Conservation (phyloP, 805 yeast species). For the Priceomyces melissophilus region DNA sequence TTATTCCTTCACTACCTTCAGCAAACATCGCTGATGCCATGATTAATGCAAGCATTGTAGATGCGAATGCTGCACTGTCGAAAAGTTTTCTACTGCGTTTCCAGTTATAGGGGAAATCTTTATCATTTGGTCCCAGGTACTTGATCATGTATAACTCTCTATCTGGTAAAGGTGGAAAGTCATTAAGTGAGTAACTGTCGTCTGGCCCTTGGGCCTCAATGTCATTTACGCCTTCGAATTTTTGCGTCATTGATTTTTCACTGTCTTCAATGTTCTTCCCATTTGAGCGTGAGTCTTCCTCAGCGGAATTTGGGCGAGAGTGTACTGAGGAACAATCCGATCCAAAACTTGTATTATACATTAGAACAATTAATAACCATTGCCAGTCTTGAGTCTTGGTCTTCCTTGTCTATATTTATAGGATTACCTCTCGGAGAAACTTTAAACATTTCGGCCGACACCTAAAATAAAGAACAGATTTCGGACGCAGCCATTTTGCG, state of each 20-base stretch:
- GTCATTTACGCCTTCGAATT: not conserved
- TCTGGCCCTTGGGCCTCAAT: slow-evolving; percentile 16
- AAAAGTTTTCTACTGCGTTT: slow-evolving; percentile 26
- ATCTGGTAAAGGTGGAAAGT: slow-evolving; percentile 54
- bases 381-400: no score
- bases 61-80: slow-evolving; percentile 24
- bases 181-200: slow-evolving; percentile 24
- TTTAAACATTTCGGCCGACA: no score
- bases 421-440: no score
- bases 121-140: slow-evolving; percentile 76
- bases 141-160: slow-evolving; percentile 59
- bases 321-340: no score
- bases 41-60: slow-evolving; percentile 42
- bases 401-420: no score
- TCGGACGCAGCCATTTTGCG: no score
- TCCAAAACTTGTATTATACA: no score
- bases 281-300: not conserved
- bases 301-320: not conserved
- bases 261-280: not conserved
- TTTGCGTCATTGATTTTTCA: not conserved
- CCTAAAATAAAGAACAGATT: no score
- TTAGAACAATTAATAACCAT: no score
- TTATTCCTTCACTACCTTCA: slow-evolving; percentile 49
- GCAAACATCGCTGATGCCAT: slow-evolving; percentile 84
- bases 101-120: slow-evolving; percentile 80